Evolutionary conservation across 306 rosid species (phyloP).

Genomic region (Quercus dentata): DNA sequence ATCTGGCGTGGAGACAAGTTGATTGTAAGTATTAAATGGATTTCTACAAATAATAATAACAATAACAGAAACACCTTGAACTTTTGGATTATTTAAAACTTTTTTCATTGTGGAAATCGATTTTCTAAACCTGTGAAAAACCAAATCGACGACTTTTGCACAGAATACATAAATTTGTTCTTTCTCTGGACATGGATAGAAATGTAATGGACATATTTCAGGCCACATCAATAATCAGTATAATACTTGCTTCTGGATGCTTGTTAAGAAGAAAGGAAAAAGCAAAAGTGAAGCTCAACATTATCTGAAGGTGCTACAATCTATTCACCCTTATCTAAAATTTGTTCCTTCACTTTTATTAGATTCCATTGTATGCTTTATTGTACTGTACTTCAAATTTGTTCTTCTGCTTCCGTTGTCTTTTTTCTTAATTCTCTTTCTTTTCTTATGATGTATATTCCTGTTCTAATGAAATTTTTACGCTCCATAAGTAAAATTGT

Average conservation of each 20-base stretch:
- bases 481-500: neutral
- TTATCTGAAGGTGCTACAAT: slow-evolving; percentile 37
- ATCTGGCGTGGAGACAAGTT: slow-evolving; percentile 89
- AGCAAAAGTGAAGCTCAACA: slow-evolving; percentile 70
- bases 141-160: neutral
- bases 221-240: slow-evolving; percentile 89
- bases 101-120: too few species aligned
- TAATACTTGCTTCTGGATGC: slow-evolving; percentile 90
- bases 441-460: neutral
- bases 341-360: neutral
- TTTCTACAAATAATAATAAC: neutral
- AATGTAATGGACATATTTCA: slow-evolving; percentile 6
- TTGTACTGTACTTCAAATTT: neutral
- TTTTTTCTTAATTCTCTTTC: neutral
- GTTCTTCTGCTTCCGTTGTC: neutral
- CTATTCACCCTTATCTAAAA: neutral
- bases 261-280: slow-evolving; percentile 75
- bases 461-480: neutral
- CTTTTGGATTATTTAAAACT: neutral
- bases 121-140: neutral
- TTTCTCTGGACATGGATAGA: neutral
- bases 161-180: neutral
- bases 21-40: slow-evolving; percentile 52
- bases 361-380: neutral
- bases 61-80: neutral